Evolutionary conservation across 441 rosid genomes (phyloP), one percentile per base, ranked within the genome.

Genomic region (Pelargonium fulgidum): DNA sequence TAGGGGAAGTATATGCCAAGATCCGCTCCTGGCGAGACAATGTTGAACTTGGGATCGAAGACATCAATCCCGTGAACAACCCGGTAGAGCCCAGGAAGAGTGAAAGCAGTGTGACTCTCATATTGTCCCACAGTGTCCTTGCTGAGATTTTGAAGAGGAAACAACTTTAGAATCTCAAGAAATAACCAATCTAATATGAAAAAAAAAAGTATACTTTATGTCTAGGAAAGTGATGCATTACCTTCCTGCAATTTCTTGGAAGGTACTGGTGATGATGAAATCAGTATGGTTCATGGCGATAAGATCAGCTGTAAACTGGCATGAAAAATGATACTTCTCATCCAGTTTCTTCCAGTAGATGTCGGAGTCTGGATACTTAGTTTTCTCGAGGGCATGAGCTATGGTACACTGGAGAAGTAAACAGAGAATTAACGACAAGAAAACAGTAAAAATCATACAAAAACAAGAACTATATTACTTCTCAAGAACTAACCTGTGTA

Each of bases 231-330:
- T 26, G 69, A 14, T 8, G 24, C n/a, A 17, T 22, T 73, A 92
- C 98, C 96, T 92, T 85, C 98, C 98, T 72, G 98, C 98, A 71
- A 93, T 93, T 73, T 93, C 98, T 74, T 93, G 98, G 87, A 85
- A 91, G 52, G 97, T 93, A 76, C 98, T 90, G 74, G 98, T 93
- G 89, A 93, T 93, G 73, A 93, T 93, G 82, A 93, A 93, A 75
- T 93, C 97, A 1, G 98, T 87, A 65, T 90, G 97, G 82, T 93
- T 93, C 98, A 93, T 93, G 52, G 98, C 98, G 6, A 89, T 71
- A 19, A 93, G 88, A 85, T 92, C 97, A 7, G 98, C 98, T 1
- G 98, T 92, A 63, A 92, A 92, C 81, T 92, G 98, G 84, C 93
- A 85, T 1, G 98, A 89, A 81, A 93, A 93, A 73, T 93, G 98